Base-by-base conservation (phyloP, 768 basidiomycete genomes). In the Russula brevipes region DNA sequence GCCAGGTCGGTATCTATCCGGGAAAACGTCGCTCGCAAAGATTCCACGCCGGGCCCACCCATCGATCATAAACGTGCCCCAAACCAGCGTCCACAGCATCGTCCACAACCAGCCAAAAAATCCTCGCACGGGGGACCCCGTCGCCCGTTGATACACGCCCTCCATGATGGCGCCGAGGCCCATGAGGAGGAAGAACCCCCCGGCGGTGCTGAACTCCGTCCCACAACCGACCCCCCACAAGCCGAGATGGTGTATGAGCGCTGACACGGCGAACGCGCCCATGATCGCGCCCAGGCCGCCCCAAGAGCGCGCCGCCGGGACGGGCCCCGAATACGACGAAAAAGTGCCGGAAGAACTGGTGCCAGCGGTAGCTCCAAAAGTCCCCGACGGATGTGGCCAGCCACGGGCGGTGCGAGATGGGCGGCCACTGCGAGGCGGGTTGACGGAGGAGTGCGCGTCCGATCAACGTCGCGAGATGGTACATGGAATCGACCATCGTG, bases 201-300 rank as follows among this genome's bases (percentile, higher is more conserved):
- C 71, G 7, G 83, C 73, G 9, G 60, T 57, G 8, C 61, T 14
- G 0, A 81, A 77, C 46, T 87, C 81, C 1, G 75, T 73, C 17
- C 83, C 85, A 4, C 75, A 75, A 1, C 79, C 81, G 81, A 87
- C 80, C 5, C 82, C 83, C 77, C 80, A 86, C 58, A 83, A 61
- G 12, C 82, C 85, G 16, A 81, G 42, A 63, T 83, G 78, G 59
- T 91, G 88, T 4, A 88, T 69, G 6, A 82, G n/a, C 4, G 80
- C 85, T 0, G 88, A 89, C 6, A 81, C 63, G 2, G 80, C 54
- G 70, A 89, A 89, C 3, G 80, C 81, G 7, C 85, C 86, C 2
- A 88, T 59, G 8, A 87, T 73, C 4, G 70, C 72, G 5, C 83
- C 84, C 2, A n/a, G 69, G 59, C 24, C 79, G 79, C 24, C 87